A percentile compares a stretch with the other conserved stretches of the same genome.
phyloP scores from a whole-genome alignment of 2,329 filamentous ascomycete species.

The Tothia fuscella region DNA sequence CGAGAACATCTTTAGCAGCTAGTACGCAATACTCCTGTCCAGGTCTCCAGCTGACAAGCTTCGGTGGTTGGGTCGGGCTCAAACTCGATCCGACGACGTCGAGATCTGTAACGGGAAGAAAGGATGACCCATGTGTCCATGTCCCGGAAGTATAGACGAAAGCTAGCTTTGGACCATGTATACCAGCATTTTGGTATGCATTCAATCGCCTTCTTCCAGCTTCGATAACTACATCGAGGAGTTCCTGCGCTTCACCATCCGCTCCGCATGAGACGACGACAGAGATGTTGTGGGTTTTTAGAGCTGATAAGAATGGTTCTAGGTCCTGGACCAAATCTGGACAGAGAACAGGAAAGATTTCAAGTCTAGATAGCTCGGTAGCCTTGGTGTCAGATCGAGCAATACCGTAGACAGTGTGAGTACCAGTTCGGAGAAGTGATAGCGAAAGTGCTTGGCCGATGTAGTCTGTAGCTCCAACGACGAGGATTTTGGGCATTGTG shows the following conservation, averaged over 20 bases:
- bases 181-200: slow-evolving; percentile 11
- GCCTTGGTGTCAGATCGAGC: slow-evolving; percentile 23
- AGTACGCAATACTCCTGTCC: slow-evolving; percentile 24
- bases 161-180: slow-evolving; percentile 23
- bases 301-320: slow-evolving; percentile 19
- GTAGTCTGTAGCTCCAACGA: slow-evolving; percentile 24
- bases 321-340: not conserved
- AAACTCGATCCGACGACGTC: slow-evolving; percentile 17
- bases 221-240: slow-evolving; percentile 17
- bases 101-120: slow-evolving; percentile 20
- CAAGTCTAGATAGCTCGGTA: slow-evolving; percentile 18
- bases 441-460: slow-evolving; percentile 18
- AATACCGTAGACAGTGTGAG: slow-evolving; percentile 26
- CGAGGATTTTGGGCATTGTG: slow-evolving; percentile 23
- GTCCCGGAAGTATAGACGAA: slow-evolving; percentile 27
- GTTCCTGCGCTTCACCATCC: slow-evolving; percentile 14
- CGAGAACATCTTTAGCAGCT: slow-evolving; percentile 19
- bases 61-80: slow-evolving; percentile 14
- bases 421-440: slow-evolving; percentile 18
- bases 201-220: slow-evolving; percentile 12
- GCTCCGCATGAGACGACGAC: slow-evolving; percentile 24
- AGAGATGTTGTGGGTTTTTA: slow-evolving; percentile 21
- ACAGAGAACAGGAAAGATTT: slow-evolving; percentile 17
- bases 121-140: slow-evolving; percentile 26
- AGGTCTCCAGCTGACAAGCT: slow-evolving; percentile 22